phyloP scores from a whole-genome alignment of 2,329 filamentous ascomycete genomes.

The Trichoderma sp. region DNA sequence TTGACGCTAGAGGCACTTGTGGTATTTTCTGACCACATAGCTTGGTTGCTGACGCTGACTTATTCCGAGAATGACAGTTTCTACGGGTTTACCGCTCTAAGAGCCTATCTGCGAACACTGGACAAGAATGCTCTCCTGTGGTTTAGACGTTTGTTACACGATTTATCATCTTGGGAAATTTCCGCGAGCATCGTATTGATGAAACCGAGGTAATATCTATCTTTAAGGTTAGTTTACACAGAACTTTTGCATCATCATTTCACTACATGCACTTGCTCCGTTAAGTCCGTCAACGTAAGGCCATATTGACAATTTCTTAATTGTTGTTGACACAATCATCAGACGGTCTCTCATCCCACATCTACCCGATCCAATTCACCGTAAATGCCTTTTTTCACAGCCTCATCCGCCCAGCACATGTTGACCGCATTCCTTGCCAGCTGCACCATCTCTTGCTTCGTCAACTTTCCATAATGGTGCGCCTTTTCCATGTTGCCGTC shows the following conservation, averaged over 20 bases:
- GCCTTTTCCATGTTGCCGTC: constrained; percentile 46
- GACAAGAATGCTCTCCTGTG: background rate
- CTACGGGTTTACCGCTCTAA: background rate
- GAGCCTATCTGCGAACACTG: background rate
- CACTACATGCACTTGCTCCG: background rate
- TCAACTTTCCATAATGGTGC: constrained; percentile 41
- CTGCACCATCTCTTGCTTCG: constrained; percentile 42
- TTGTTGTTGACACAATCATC: background rate
- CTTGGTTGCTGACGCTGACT: background rate
- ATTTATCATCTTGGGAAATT: background rate
- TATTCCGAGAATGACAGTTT: background rate
- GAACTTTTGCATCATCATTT: background rate
- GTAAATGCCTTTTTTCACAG: constrained; percentile 35
- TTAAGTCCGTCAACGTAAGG: background rate
- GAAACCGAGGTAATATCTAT: background rate
- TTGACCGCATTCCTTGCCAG: constrained; percentile 44
- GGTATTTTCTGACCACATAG: background rate
- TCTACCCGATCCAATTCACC: constrained; percentile 27
- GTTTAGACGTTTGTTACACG: accelerated
- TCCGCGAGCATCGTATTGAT: background rate
- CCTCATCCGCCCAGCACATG: constrained; percentile 45
- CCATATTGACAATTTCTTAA: background rate
- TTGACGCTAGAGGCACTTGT: background rate
- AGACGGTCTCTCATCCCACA: background rate
- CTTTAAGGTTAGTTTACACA: background rate